A percentile compares a stretch with the other conserved stretches of the same genome.
phyloP scores from a whole-genome alignment of 2,329 filamentous ascomycete genomes.

The Orbilia brochopaga region DNA sequence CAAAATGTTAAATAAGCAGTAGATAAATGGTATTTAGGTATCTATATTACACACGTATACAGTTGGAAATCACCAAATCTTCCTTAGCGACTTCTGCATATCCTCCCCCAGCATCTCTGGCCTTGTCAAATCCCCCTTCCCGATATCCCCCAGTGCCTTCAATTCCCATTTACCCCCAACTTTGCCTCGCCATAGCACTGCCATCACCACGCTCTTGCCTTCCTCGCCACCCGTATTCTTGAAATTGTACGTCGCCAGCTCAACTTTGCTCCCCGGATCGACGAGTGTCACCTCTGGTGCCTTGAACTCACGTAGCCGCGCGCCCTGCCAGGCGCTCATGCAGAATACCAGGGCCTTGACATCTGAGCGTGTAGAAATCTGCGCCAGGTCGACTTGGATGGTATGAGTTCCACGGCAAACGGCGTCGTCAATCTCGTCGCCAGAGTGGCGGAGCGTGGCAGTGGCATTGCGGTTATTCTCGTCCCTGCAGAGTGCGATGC shows the following conservation, averaged over 20 bases:
- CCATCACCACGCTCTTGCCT: conserved; percentile 49
- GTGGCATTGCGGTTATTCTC: conserved; percentile 19
- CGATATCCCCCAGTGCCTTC: conserved; percentile 49
- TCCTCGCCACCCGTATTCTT: conserved; percentile 17
- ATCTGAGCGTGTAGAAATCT: neutral
- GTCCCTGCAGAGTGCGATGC: conserved; percentile 29
- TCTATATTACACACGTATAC: neutral
- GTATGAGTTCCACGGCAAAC: conserved; percentile 21
- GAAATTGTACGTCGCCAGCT: conserved; percentile 47
- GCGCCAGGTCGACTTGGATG: conserved; percentile 30
- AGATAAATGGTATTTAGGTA: conserved; percentile 2
- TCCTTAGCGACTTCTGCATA: conserved; percentile 34
- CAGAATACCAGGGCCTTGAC: conserved; percentile 46
- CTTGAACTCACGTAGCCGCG: conserved; percentile 26
- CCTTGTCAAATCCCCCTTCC: conserved; percentile 38
- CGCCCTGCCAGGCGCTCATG: conserved; percentile 36
- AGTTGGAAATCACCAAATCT: conserved; percentile 18
- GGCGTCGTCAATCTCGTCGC: conserved; percentile 29
- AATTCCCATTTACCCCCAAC: conserved; percentile 42
- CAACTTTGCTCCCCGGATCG: conserved; percentile 25
- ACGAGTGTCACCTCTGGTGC: conserved; percentile 35
- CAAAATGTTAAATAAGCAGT: neutral
- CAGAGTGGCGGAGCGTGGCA: conserved; percentile 29
- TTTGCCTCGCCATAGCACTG: conserved; percentile 21
- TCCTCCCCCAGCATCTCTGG: conserved; percentile 17